phyloP scores from a whole-genome alignment of 148 eudicot species.

The Arctostaphylos glauca region DNA sequence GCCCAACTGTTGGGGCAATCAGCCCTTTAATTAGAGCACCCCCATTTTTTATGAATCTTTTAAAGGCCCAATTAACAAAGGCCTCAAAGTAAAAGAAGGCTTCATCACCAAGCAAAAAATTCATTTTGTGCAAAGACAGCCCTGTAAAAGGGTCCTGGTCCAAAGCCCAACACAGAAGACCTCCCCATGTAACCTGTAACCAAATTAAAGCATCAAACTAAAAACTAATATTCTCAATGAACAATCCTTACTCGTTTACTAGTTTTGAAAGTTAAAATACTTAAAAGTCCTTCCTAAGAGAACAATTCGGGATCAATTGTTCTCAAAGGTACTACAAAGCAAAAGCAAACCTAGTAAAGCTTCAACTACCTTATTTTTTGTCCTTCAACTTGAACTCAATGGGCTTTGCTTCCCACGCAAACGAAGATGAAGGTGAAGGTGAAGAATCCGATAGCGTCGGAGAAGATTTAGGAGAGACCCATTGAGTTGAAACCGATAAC shows the following conservation, averaged over 20 bases:
- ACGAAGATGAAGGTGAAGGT: conserved; percentile 20
- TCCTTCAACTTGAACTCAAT: conserved; percentile 30
- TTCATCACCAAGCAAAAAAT: neutral
- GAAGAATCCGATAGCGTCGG: conserved; percentile 21
- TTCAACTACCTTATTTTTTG: conserved; percentile 19
- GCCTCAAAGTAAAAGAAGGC: no score
- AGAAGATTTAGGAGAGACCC: conserved; percentile 29
- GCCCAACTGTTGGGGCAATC: neutral
- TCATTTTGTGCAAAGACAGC: neutral
- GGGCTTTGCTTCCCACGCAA: conserved; percentile 24
- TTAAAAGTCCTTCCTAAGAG: no score
- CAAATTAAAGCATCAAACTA: neutral
- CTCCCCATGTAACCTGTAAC: neutral
- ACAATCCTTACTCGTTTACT: no score
- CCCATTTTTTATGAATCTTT: neutral
- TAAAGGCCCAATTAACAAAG: no score
- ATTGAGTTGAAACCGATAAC: conserved; percentile 16
- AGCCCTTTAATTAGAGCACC: neutral
- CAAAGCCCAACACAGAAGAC: neutral
- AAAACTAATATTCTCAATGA: no score
- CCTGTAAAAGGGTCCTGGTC: neutral
- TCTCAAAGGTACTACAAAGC: neutral
- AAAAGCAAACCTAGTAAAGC: neutral
- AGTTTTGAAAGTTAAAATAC: no score
- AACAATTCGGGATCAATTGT: no score